These are phyloP conservation scores for Pleurotus citrinopileatus DNA, from an alignment of 768 basidiomycete species.

Conservation along the genomic window DNA sequence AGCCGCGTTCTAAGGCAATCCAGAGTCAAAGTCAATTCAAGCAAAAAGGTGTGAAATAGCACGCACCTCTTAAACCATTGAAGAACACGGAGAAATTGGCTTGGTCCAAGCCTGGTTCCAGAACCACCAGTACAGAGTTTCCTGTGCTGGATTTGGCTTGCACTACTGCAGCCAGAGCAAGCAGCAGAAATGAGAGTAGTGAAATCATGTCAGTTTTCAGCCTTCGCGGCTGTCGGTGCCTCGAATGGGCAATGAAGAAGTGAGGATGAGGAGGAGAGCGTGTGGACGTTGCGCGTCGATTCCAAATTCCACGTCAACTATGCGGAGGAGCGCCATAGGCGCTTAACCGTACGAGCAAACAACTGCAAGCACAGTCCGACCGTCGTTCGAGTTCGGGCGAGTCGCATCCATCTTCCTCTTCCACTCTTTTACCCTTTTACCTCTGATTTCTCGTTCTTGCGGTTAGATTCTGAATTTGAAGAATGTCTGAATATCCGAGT, in stretches of 20 bases:
- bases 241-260: too few species aligned
- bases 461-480: background rate
- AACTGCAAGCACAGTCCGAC: background rate
- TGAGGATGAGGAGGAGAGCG: background rate
- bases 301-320: too few species aligned
- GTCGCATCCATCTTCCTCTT: background rate
- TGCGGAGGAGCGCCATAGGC: background rate
- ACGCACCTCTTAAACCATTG: constrained; percentile 66
- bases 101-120: constrained; percentile 64
- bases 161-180: constrained; percentile 22
- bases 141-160: constrained; percentile 78
- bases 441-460: background rate
- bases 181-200: constrained; percentile 6
- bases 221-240: background rate
- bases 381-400: background rate
- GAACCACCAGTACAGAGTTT: constrained; percentile 78
- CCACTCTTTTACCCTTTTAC: background rate
- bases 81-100: constrained; percentile 85
- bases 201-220: background rate
- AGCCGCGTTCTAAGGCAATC: constrained; percentile 63
- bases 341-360: background rate
- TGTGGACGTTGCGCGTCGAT: background rate
- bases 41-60: background rate
- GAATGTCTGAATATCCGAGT: constrained; percentile 80
- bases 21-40: constrained; percentile 7